These are phyloP conservation scores for Neurospora sp. DNA, from an alignment of 495 filamentous ascomycete species.

Conservation along the genomic window DNA sequence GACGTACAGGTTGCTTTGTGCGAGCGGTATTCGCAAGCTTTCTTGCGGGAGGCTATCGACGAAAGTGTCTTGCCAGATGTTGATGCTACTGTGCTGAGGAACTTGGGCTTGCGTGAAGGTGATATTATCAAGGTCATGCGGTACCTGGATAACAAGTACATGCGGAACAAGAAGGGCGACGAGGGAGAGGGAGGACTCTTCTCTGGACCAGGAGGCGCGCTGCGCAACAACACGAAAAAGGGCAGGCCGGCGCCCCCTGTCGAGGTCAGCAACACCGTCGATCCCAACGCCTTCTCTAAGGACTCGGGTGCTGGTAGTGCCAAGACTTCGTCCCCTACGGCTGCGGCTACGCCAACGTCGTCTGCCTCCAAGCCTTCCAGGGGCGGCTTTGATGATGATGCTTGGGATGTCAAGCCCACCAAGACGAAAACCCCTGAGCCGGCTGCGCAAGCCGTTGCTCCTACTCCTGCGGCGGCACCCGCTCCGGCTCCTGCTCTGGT, in stretches of 20 bases:
- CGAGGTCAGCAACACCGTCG: conserved; percentile 75
- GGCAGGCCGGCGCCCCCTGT: conserved; percentile 77
- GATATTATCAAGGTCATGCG: conserved; percentile 95
- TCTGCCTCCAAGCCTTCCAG: conserved; percentile 40
- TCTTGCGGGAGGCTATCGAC: conserved; percentile 87
- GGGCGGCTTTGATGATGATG: conserved; percentile 93
- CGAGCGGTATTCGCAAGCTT: conserved; percentile 85
- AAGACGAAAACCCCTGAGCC: conserved; percentile 41
- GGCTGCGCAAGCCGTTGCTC: conserved; percentile 21
- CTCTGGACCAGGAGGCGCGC: conserved; percentile 75
- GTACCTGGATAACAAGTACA: conserved; percentile 71
- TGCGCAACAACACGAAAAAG: conserved; percentile 94
- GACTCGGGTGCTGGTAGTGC: conserved; percentile 27
- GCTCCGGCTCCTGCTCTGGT: conserved; percentile 28
- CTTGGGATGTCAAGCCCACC: conserved; percentile 95
- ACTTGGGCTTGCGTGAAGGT: conserved; percentile 83
- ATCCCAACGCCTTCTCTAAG: conserved; percentile 70
- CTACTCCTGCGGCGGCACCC: too few species aligned
- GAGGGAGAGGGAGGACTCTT: conserved; percentile 71
- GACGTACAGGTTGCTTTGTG: conserved; percentile 87
- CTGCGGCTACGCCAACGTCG: conserved; percentile 28
- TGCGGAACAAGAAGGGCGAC: conserved; percentile 56
- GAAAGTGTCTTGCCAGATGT: conserved; percentile 84
- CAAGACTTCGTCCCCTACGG: conserved; percentile 35
- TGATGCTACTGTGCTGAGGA: conserved; percentile 67